Evolutionary conservation across 345 rosid genomes (phyloP), one percentile per base, ranked within the genome.

Genomic region (Moricandia moricandioides): DNA sequence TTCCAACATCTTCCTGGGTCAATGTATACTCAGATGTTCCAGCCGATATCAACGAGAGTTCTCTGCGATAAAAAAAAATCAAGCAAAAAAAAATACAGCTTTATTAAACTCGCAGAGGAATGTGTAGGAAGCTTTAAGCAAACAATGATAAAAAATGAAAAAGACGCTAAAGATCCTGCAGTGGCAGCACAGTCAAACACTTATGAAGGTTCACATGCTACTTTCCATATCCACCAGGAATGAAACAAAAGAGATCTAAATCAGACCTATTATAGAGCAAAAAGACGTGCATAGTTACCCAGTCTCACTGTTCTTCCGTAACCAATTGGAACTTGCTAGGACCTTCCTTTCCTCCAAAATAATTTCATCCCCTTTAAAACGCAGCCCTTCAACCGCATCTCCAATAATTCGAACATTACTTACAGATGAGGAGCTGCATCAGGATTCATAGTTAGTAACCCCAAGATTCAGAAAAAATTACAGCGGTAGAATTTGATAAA

Each of bases 241-340:
- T 37, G 30, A 27, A 27, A 60, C 59, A 29, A 65, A 67, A 17
- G 27, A 5, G 51, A 62, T 34, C 29, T 16, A 62, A 8, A 34
- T 61, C 4, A n/a, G 39, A 35, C 66, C 66, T 35, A 34, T 34
- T 10, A 39, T 35, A 17, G 29, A 17, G 34, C 7, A 16, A 31
- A 60, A n/a, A n/a, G n/a, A n/a, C n/a, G 56, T 51, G 49, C 29
- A 73, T 78, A 37, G 27, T 73, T 79, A 90, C 98, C 98, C 90
- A 11, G 84, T 85, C 79, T 90, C 91, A 74, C 76, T 85, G 81
- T 82, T 86, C 83, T 91, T 89, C 13, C 88, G 86, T 70, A 89
- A 80, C 98, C 98, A 94, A 94, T 65, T 94, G 87, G 75, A 89
- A 94, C 88, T 87, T 91, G 91, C 96, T 94, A 17, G 98, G 98